These are phyloP conservation scores for Grigorovia yakushimaensis DNA, from an alignment of 805 yeast species.

Conservation along the genomic window DNA sequence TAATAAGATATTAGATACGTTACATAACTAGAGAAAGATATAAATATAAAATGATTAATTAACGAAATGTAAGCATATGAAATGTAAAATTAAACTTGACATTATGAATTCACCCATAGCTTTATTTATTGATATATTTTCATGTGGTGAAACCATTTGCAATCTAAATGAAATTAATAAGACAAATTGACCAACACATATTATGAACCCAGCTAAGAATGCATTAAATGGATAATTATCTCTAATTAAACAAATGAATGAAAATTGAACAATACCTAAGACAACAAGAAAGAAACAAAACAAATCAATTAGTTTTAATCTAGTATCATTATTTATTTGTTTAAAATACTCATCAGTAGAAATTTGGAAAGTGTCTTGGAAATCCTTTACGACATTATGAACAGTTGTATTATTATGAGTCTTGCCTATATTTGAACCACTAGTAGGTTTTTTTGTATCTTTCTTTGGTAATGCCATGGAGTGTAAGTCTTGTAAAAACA, in stretches of 20 bases:
- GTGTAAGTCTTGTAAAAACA: too few relatives aligned
- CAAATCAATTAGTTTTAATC: slow-evolving; percentile 60
- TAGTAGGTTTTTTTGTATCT: not conserved
- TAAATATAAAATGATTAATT: slow-evolving; percentile 34
- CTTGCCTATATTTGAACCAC: not conserved
- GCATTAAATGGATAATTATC: slow-evolving; percentile 91
- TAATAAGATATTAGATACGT: too few relatives aligned
- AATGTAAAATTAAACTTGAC: slow-evolving; percentile 83
- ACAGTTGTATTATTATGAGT: not conserved
- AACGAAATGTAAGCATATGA: slow-evolving; percentile 82
- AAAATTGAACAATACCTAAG: slow-evolving; percentile 70
- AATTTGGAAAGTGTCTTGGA: slow-evolving; percentile 20
- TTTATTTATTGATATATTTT: slow-evolving; percentile 39
- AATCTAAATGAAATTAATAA: slow-evolving; percentile 73
- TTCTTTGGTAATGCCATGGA: slow-evolving; percentile 1
- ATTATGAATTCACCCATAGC: slow-evolving; percentile 84
- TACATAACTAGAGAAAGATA: too few relatives aligned
- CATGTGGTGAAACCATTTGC: slow-evolving; percentile 46
- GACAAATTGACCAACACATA: slow-evolving; percentile 94
- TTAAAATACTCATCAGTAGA: slow-evolving; percentile 17
- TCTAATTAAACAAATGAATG: slow-evolving; percentile 67
- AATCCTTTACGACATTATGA: slow-evolving; percentile 12
- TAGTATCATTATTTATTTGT: slow-evolving; percentile 29
- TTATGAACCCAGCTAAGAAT: slow-evolving; percentile 82
- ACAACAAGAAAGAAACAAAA: slow-evolving; percentile 67